These are phyloP conservation scores for Hypericum androsaemum DNA, from an alignment of 345 rosid species.

Conservation along the genomic window DNA sequence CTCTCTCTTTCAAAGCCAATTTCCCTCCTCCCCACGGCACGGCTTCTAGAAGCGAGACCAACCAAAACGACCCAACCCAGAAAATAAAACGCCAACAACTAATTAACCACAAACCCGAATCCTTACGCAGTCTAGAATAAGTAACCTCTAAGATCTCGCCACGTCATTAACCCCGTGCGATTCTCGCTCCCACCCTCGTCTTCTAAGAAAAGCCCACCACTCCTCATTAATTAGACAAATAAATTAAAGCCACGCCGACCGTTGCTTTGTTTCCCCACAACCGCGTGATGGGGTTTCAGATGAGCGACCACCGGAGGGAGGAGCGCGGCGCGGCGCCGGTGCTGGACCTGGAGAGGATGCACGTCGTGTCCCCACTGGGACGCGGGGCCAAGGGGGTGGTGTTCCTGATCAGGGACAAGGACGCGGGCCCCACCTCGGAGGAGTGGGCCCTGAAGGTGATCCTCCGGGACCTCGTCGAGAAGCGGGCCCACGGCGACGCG, in stretches of 20 bases:
- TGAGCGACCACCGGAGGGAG: constrained; percentile 1
- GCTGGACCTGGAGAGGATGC: constrained; percentile 32
- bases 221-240: neutral
- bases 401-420: constrained; percentile 41
- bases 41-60: constrained; percentile 7
- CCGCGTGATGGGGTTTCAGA: neutral
- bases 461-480: constrained; percentile 51
- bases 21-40: constrained; percentile 2
- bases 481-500: constrained; percentile 21
- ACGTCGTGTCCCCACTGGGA: constrained; percentile 54
- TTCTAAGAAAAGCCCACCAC: constrained; percentile 20
- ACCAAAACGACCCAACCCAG: neutral
- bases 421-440: constrained; percentile 11
- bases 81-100: too few relatives aligned
- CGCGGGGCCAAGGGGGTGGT: constrained; percentile 92
- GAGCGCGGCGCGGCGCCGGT: constrained; percentile 12
- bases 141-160: constrained; percentile 14
- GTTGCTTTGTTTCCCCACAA: too few relatives aligned
- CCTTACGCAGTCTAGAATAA: too few relatives aligned
- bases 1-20: too few relatives aligned
- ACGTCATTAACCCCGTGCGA: constrained; percentile 9
- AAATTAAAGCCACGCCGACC: too few relatives aligned
- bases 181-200: constrained; percentile 16
- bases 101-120: too few relatives aligned
- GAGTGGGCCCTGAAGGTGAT: constrained; percentile 68